Conservation (phyloP, 202 grass and related monocot species). For the Cymbopogon flexuosus region DNA sequence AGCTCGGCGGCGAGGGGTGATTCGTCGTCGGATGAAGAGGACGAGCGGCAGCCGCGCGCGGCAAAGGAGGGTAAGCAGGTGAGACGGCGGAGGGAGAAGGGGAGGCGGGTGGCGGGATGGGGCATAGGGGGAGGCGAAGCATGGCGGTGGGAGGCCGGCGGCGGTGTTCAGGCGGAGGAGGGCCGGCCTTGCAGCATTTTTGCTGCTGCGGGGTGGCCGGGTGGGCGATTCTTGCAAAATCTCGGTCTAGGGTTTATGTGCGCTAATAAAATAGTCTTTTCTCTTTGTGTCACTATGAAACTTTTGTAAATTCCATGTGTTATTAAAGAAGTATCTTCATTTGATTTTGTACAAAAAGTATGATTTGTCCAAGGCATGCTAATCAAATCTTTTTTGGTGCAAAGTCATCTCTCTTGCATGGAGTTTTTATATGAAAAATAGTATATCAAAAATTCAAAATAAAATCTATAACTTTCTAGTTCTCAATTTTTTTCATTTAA, state of each 20-base stretch:
- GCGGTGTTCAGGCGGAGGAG: conserved; percentile 30
- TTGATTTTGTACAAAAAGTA: too few species aligned
- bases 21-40: conserved; percentile 30
- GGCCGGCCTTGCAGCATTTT: background rate
- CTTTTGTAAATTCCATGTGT: too few species aligned
- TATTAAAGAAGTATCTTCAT: too few species aligned
- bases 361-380: too few species aligned
- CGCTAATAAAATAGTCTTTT: background rate
- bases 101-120: conserved; percentile 35
- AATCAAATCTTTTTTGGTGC: too few species aligned
- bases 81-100: background rate
- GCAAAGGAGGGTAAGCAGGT: background rate
- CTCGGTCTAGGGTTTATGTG: background rate
- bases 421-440: too few species aligned
- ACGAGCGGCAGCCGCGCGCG: conserved; percentile 12
- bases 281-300: too few species aligned
- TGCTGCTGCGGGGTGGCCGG: background rate
- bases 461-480: too few species aligned
- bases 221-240: background rate
- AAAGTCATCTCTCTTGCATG: too few species aligned
- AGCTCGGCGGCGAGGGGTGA: conserved; percentile 37
- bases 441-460: too few species aligned
- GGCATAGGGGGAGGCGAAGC: conserved; percentile 46
- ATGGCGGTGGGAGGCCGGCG: conserved; percentile 27
- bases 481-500: too few species aligned